Base-by-base conservation (phyloP, 2,329 filamentous ascomycete genomes). In the Fusarium albosuccineum region DNA sequence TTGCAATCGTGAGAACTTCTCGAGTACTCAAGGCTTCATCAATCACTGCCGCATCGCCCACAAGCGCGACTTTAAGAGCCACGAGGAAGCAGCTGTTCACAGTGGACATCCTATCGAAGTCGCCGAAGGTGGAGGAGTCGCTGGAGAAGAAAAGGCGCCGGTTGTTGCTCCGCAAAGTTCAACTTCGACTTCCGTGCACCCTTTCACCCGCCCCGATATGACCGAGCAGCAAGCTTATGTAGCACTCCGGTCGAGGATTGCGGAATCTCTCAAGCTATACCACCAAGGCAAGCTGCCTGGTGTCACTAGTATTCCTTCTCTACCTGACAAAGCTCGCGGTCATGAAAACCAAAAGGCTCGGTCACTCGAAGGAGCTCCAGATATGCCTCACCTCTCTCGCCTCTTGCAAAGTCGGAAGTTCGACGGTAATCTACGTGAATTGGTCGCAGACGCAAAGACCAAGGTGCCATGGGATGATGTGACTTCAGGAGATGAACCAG, bases 21-120 rank as follows among this genome's bases (percentile, higher is more conserved):
- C 92, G 57, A 98, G 94, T 81, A 97, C 94, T 0, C 96, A 98
- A 79, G 96, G 96, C n/a, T 98, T 98, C 80, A 96, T 99, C 82
- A 99, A 99, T 76, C 96, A 99, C 77, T 98, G 95, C 77, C 93
- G 96, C 59, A 98, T 99, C 73, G 94, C 94, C 27, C 96, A 99
- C 80, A 92, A 91, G 76, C 87, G 93, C 61, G 94, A 97, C 67
- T 98, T 94, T 83, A 95, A 97, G 81, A 97, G 93, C 72, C 96
- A 99, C 75, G 95, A 98, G 78, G 93, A 94, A 74, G 96, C 96
- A 65, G 96, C 95, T 34, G 86, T 94, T 57, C 91, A 92, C 62
- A 97, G 93, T 71, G 96, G 96, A 53, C 90, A 94, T 70, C 89
- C 91, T 11, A 88, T 97, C 60, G 92, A 97, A 17, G 65, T 68